Evolutionary conservation across 2,329 filamentous ascomycete genomes (phyloP), one percentile per base, ranked within the genome.

Genomic region (Fusarium piperis): DNA sequence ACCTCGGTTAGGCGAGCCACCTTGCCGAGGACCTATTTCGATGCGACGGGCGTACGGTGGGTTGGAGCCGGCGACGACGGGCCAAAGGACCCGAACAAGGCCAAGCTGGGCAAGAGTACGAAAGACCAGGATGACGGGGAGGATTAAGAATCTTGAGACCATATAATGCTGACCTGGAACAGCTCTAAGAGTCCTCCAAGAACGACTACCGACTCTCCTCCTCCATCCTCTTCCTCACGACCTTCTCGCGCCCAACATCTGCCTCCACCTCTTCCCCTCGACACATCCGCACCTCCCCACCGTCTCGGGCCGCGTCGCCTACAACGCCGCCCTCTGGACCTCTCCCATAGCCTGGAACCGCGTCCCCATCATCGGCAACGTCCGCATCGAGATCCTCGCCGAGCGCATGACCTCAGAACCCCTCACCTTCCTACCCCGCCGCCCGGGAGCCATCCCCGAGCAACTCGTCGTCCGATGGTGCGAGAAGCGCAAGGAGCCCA

Each of bases 331-430:
- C 3, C 86, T 99, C 38, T 98, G 95, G 95, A 98, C 96, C 1
- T 94, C 95, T 0, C 96, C 96, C 0, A 92, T 99, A 58, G 95
- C 95, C 32, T 99, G 96, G 96, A 97, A 97, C 77, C 90, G 93
- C 30, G 88, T 99, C 1, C 96, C 96, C 3, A 89, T 98, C 20
- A 88, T 98, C 33, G 95, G 95, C 73, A 97, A 97, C 77, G 94
- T 98, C 48, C 91, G 91, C 74, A 88, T 99, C 12, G 91, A 94
- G 75, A 96, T 99, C 59, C 82, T 97, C 18, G 95, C 93, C 13
- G 95, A 97, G 84, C 93, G 95, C 74, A 96, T 99, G 88, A 89
- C 92, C 64, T 88, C 89, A 67, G 87, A 86, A 71, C 85, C 85
- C 9, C 74, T 85, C 30, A 85, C 83, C 78, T 81, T 87, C 62